phyloP scores from a whole-genome alignment of 2,329 filamentous ascomycete genomes.

The Boeremia exigua region DNA sequence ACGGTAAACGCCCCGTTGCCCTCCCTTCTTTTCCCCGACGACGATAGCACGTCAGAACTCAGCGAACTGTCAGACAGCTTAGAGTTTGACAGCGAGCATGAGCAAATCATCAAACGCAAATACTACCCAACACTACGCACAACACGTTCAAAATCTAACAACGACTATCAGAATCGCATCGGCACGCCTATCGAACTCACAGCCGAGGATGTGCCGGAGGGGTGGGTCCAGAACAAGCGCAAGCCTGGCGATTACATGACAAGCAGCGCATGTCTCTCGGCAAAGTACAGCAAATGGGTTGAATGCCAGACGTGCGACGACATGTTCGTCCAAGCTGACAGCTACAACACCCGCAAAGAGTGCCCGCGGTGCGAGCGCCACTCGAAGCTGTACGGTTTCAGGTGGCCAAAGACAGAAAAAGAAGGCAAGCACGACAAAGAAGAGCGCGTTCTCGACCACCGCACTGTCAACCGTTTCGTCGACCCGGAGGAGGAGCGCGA shows the following conservation, averaged over 20 bases:
- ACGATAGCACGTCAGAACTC: constrained; percentile 46
- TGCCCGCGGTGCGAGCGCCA: constrained; percentile 95
- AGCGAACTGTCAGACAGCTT: constrained; percentile 48
- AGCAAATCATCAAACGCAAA: constrained; percentile 47
- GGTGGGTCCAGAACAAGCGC: constrained; percentile 38
- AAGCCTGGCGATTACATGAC: constrained; percentile 71
- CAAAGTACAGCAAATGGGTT: constrained; percentile 82
- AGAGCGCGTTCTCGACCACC: constrained; percentile 77
- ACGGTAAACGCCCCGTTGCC: constrained; percentile 40
- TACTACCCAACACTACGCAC: constrained; percentile 34
- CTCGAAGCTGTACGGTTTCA: constrained; percentile 91
- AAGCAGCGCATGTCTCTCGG: constrained; percentile 75
- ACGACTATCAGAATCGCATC: constrained; percentile 32
- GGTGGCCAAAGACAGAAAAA: constrained; percentile 94
- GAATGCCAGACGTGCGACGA: constrained; percentile 83
- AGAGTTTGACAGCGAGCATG: constrained; percentile 48
- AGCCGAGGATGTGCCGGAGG: constrained; percentile 22
- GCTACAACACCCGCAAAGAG: constrained; percentile 80
- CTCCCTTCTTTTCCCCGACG: constrained; percentile 33
- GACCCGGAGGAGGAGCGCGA: constrained; percentile 67
- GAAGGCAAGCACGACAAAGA: constrained; percentile 75
- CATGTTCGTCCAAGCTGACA: constrained; percentile 86
- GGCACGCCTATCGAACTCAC: constrained; percentile 38
- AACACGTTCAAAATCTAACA: constrained; percentile 46
- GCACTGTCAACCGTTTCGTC: constrained; percentile 85